These are phyloP conservation scores for Ceratocystis colombiana DNA, from an alignment of 2,329 filamentous ascomycete genomes.

Conservation along the genomic window DNA sequence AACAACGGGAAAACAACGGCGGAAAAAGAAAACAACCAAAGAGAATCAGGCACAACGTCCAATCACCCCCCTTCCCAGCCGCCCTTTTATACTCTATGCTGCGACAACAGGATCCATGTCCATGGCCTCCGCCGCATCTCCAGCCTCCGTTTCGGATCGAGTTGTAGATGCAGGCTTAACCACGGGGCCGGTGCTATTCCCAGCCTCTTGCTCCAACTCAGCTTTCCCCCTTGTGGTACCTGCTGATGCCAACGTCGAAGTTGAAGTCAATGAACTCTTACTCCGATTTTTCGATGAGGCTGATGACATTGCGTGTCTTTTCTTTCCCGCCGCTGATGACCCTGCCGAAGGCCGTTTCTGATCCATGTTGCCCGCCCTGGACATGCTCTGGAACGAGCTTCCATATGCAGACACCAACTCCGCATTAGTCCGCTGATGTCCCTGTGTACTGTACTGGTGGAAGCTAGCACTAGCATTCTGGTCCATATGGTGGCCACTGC, in stretches of 20 bases:
- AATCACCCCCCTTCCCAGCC: neutral
- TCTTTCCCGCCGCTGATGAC: neutral
- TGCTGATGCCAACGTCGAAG: neutral
- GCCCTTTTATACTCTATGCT: neutral
- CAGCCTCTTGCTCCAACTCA: neutral
- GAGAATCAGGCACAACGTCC: neutral
- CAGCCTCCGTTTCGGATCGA: neutral
- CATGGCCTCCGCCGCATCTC: slow-evolving; percentile 14
- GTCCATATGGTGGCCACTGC: slow-evolving; percentile 21
- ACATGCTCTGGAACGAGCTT: slow-evolving; percentile 13
- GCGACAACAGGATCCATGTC: slow-evolving; percentile 13
- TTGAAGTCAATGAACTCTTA: neutral
- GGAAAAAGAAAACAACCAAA: slow-evolving; percentile 12
- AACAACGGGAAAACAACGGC: neutral
- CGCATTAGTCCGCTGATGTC: slow-evolving; percentile 3
- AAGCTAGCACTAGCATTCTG: slow-evolving; percentile 10
- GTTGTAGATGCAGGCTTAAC: neutral
- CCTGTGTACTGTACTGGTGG: slow-evolving; percentile 8
- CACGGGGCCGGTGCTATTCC: neutral
- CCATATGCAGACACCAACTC: slow-evolving; percentile 18
- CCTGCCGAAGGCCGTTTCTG: neutral
- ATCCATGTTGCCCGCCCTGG: neutral
- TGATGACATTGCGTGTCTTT: neutral
- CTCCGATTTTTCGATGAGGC: neutral
- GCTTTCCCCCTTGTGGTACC: neutral